Conservation (phyloP, 169 alveolate species). For the Cryptosporidium muris region DNA sequence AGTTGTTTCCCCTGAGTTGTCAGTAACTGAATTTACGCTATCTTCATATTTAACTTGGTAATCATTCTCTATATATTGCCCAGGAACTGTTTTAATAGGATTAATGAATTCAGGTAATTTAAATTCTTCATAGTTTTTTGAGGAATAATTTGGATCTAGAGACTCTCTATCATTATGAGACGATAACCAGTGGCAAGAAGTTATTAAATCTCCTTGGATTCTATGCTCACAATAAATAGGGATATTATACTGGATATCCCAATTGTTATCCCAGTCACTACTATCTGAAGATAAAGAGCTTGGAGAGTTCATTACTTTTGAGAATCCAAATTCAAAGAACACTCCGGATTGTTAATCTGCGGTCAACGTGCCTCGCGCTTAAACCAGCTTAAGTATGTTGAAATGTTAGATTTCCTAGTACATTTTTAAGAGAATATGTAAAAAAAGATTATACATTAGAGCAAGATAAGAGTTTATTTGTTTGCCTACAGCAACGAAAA, state of each 20-base stretch:
- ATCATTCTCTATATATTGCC: conserved; percentile 39
- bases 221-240: conserved; percentile 8
- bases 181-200: conserved; percentile 28
- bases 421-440: neutral
- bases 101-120: conserved; percentile 5
- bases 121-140: conserved; percentile 10
- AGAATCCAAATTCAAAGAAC: too few relatives aligned
- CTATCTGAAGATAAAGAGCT: conserved; percentile 53
- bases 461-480: conserved; percentile 48
- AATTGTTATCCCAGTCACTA: conserved; percentile 60
- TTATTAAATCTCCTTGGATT: neutral
- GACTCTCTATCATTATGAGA: conserved; percentile 24
- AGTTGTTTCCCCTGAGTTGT: neutral
- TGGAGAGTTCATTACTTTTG: neutral
- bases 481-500: conserved; percentile 83
- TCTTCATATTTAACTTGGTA: conserved; percentile 4
- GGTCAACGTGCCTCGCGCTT: too few relatives aligned
- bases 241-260: conserved; percentile 40
- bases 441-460: neutral
- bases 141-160: conserved; percentile 2
- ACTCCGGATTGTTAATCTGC: too few relatives aligned
- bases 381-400: too few relatives aligned
- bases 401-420: neutral
- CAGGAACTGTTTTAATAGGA: conserved; percentile 67
- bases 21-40: conserved; percentile 5